Evolutionary conservation across 2,329 filamentous ascomycete species (phyloP).

Genomic region (Alternaria sp.): DNA sequence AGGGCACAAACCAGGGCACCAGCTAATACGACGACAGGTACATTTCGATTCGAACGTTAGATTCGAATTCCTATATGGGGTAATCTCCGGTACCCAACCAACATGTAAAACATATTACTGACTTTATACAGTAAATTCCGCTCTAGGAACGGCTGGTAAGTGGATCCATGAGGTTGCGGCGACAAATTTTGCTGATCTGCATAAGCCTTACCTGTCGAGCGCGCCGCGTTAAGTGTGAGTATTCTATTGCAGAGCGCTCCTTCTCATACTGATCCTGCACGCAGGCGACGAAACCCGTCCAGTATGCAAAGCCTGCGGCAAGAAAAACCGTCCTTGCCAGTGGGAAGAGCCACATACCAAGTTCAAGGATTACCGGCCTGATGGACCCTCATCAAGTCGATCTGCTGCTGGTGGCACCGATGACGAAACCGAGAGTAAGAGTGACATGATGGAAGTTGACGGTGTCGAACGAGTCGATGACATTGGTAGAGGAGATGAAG

Average conservation of each 20-base stretch:
- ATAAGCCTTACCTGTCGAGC: slow-evolving; percentile 41
- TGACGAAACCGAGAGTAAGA: slow-evolving; percentile 18
- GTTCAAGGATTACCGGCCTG: slow-evolving; percentile 41
- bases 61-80: slow-evolving; percentile 14
- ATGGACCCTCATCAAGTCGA: slow-evolving; percentile 25
- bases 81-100: slow-evolving; percentile 1
- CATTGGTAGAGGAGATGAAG: slow-evolving; percentile 1
- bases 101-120: not conserved
- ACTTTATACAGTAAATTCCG: slow-evolving; percentile 41
- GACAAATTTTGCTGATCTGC: slow-evolving; percentile 10
- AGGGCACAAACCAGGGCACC: slow-evolving; percentile 4
- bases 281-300: slow-evolving; percentile 43
- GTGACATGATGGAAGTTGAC: slow-evolving; percentile 27
- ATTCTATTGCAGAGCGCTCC: not conserved
- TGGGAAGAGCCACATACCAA: slow-evolving; percentile 41
- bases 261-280: slow-evolving; percentile 5
- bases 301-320: slow-evolving; percentile 42
- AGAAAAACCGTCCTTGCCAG: slow-evolving; percentile 43
- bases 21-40: slow-evolving; percentile 11
- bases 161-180: slow-evolving; percentile 2
- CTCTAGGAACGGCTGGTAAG: slow-evolving; percentile 45
- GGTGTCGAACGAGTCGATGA: slow-evolving; percentile 15
- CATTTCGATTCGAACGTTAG: slow-evolving; percentile 10
- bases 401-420: slow-evolving; percentile 17
- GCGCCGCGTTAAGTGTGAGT: slow-evolving; percentile 45